A percentile compares a stretch with the other conserved stretches of the same genome.
Evolutionary conservation across 441 rosid genomes (phyloP).

Genomic region (Populus hybrid): DNA sequence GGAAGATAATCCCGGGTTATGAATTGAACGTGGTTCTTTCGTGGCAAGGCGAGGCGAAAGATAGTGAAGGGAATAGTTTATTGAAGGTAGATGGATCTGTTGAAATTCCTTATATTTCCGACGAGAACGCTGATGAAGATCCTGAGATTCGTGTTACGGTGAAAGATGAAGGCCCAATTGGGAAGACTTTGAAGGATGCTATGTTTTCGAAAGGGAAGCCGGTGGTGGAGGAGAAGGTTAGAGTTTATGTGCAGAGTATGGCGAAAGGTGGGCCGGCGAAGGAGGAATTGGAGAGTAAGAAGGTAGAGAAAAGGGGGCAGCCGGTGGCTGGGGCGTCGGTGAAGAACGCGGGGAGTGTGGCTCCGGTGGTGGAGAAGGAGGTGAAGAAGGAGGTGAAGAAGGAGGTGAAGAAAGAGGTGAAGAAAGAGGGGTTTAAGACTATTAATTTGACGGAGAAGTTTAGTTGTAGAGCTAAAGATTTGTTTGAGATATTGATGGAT

Average conservation of each 20-base stretch:
- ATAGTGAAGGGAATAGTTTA: constrained; percentile 58
- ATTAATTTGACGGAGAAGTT: constrained; percentile 79
- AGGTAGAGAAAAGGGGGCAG: constrained; percentile 45
- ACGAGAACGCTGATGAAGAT: constrained; percentile 93
- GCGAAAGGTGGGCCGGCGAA: constrained; percentile 79
- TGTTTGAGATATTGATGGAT: constrained; percentile 92
- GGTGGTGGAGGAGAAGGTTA: not conserved
- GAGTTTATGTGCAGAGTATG: constrained; percentile 32
- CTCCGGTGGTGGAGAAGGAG: constrained; percentile 31
- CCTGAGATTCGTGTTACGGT: constrained; percentile 65
- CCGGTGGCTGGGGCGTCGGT: constrained; percentile 10
- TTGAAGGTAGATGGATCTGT: constrained; percentile 68
- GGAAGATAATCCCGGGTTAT: constrained; percentile 91
- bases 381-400: not conserved
- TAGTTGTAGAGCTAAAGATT: constrained; percentile 66
- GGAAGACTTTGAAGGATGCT: constrained; percentile 80
- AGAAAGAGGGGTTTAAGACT: constrained; percentile 60
- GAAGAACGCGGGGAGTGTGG: constrained; percentile 27
- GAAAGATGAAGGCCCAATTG: constrained; percentile 73
- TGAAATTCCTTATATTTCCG: constrained; percentile 85
- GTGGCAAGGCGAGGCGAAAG: constrained; percentile 89
- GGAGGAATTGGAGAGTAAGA: constrained; percentile 56
- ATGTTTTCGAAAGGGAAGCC: constrained; percentile 51
- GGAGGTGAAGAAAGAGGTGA: constrained; percentile 29
- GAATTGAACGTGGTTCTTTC: constrained; percentile 59